Evolutionary conservation across 768 basidiomycete species (phyloP).

Genomic region (Termitomyces sp.): DNA sequence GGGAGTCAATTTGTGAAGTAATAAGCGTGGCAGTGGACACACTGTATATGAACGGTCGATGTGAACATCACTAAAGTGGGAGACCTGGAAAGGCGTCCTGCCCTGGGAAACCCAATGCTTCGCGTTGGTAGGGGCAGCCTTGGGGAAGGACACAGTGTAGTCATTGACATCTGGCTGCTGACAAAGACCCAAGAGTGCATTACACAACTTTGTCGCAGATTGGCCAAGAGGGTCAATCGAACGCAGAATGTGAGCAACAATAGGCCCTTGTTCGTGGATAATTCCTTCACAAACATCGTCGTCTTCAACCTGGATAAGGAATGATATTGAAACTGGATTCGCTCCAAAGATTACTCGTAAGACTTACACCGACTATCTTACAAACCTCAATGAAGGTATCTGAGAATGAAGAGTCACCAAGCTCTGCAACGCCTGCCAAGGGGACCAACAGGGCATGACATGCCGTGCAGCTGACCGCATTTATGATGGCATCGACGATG

Average conservation of each 20-base stretch:
- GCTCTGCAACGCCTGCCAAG: constrained; percentile 37
- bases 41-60: constrained; percentile 54
- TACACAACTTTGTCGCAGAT: constrained; percentile 51
- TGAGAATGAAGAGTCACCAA: constrained; percentile 45
- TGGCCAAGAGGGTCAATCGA: constrained; percentile 38
- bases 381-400: constrained; percentile 39
- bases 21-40: constrained; percentile 9
- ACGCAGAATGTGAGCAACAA: constrained; percentile 52
- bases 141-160: constrained; percentile 41
- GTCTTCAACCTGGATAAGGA: constrained; percentile 37
- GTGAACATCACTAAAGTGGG: constrained; percentile 61
- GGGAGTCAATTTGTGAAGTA: not conserved
- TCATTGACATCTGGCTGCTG: constrained; percentile 38
- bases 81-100: constrained; percentile 44
- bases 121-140: constrained; percentile 30
- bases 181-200: constrained; percentile 50
- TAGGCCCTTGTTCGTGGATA: constrained; percentile 45
- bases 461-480: constrained; percentile 42
- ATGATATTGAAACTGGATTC: not conserved
- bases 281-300: constrained; percentile 54
- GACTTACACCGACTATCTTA: constrained; percentile 30
- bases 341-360: not conserved
- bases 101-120: constrained; percentile 30
- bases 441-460: constrained; percentile 48
- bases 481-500: constrained; percentile 37